Evolutionary conservation across 176 grass and related monocot genomes (phyloP), one percentile per base, ranked within the genome.

Genomic region (Microstegium vimineum): DNA sequence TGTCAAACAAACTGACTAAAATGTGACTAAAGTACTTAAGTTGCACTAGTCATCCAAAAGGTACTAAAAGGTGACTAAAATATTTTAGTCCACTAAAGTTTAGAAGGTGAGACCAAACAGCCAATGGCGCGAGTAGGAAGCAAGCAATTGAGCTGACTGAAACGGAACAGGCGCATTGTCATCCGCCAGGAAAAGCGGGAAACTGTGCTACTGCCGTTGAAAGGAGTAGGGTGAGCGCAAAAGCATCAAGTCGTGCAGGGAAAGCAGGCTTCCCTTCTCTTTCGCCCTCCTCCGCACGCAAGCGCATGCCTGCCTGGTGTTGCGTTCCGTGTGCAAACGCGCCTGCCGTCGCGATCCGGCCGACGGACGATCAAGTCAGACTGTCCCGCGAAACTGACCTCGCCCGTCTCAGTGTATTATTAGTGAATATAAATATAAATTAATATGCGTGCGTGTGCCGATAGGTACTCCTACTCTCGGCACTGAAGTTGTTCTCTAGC

Each of bases 281-380:
- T 64, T 79, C 76, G 56, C 6, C 15, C 11, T 65, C 28, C 16
- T 16, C 67, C 56, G 56, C 75, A 86, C 75, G 83, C 23, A 70
- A 85, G 25, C n/a, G n/a, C n/a, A n/a, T 2, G 46, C 49, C 33
- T 47, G 40, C 70, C 43, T 62, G 40, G 31, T 62, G 75, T 72
- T 86, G 76, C 67, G 82, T 86, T 73, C 7, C 75, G 67, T 79
- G 67, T 23, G 75, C 76, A 64, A 72, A 10, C 4, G 38, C 66
- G 3, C 30, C 57, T 73, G 67, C 40, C 84, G 2, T 86, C 66
- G 28, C 66, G 8, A 70, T 61, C 65, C 10, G 49, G 3, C 42
- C 43, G 27, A 47, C 16, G 47, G 10, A 17, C 34, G n/a, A n/a
- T n/a, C n/a, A 0, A 47, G 26, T 36, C 1, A n/a, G 32, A 32